Evolutionary conservation across 768 basidiomycete species (phyloP), one percentile per base, ranked within the genome.

Genomic region (Psilocybe cyanescens): DNA sequence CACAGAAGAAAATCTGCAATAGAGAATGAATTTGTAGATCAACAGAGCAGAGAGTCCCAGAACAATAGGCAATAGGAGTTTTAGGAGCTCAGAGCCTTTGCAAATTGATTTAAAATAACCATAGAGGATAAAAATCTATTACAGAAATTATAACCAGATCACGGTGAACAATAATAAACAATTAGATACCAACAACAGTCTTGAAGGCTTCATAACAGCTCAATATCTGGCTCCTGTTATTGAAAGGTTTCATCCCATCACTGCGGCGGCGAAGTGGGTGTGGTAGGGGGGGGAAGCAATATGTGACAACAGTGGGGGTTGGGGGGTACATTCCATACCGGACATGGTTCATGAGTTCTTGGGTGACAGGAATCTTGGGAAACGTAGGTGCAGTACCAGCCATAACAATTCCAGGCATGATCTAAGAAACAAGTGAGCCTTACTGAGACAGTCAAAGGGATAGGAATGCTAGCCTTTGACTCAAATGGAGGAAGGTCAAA

Each of bases 141-240:
- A 19, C 19, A 19, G 19, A 19, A 19, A 19, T 19, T 19, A 1
- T 19, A 19, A 19, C 19, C 19, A 19, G 19, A 19, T 19, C 19
- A 19, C 19, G 1, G 19, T 19, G 19, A 19, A 19, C 19, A 19
- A 19, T 19, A 19, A 19, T 19, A 19, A 19, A 19, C 19, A 19
- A 19, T 19, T 19, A 19, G 19, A 19, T 19, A 30, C 49, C 17
- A 51, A 51, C 49, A 16, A 30, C 1, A 28, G 4, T 51, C 62
- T 74, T 75, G 63, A 77, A 75, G n/a, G 74, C 75, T 58, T 77
- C 71, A 60, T 66, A 75, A 57, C 74, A 76, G 1, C 16, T 58
- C 54, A 75, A 50, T 29, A 75, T 70, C 17, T 54, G 39, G 3
- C 49, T 35, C 56, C 76, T 64, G 50, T 68, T 73, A 37, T 75